Evolutionary conservation across 371 early-diverging fungal species (phyloP), one percentile per base, ranked within the genome.

Genomic region (Mortierella polycephala): DNA sequence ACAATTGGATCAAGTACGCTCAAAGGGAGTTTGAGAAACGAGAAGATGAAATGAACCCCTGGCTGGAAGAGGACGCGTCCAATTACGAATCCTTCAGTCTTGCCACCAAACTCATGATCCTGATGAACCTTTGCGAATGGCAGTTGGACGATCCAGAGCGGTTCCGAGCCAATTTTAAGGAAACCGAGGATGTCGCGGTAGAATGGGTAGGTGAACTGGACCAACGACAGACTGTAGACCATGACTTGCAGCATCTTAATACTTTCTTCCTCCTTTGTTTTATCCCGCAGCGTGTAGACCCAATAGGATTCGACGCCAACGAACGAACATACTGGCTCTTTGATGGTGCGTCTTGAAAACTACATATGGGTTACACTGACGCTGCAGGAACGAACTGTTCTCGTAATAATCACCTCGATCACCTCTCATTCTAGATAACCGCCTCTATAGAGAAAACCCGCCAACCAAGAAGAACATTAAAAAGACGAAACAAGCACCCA

Each of bases 281-380:
- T 5, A 55, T 46, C 58, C 20, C 21, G 39, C 69, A 92, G 92
- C 75, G 93, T 51, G 92, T 93, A 11, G 92, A 91, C 47, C 92
- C 92, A 14, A 84, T 93, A 62, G 93, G 93, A 3, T 87, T 72
- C 67, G 92, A 93, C 68, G 83, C 87, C 11, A 83, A 83, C 44
- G 92, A 91, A 7, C 85, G 86, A 50, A 87, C 84, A n/a, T 92
- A 89, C 72, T 93, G 91, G 90, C 74, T 93, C 12, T 93, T 93
- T 83, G 93, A 93, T 84, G 93, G 91, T 91, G 84, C 21, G 67
- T 16, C 39, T 13, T 14, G 18, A 11, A 11, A 13, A 14, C 18
- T 20, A 54, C 20, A 20, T 18, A 11, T 14, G 9, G 7, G 1
- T 18, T 18, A 18, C 20, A 20, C 8, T 39, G 56, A 37, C 56